Conservation (phyloP, 139 green algal species). For the Haematococcus lacustris region DNA sequence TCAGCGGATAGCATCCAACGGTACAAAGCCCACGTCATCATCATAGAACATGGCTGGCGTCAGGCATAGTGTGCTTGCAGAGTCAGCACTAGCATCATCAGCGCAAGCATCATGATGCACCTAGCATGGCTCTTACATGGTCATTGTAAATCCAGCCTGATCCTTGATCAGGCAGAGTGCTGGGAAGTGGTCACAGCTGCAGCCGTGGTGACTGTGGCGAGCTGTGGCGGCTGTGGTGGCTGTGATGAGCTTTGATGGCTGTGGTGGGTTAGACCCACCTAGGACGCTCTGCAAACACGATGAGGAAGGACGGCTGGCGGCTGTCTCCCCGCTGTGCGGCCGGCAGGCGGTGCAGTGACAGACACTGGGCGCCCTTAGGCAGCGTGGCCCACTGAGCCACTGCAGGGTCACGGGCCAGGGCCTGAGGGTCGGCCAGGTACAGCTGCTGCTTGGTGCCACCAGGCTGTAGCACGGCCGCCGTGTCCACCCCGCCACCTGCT, state of each 20-base stretch:
- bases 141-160: not conserved
- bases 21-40: too few species aligned
- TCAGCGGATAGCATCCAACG: not conserved
- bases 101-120: not conserved
- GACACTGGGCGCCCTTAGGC: not conserved
- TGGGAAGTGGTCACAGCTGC: too few species aligned
- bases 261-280: too few species aligned
- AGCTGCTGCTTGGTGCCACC: not conserved
- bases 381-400: not conserved
- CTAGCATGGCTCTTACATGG: not conserved
- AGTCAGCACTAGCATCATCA: not conserved
- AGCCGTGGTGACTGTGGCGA: too few species aligned
- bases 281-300: not conserved
- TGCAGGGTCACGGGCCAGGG: not conserved
- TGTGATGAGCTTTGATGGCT: too few species aligned
- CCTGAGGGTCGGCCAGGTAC: not conserved
- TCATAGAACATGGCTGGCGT: too few species aligned
- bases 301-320: not conserved
- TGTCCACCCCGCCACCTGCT: not conserved
- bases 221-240: too few species aligned
- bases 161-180: too few species aligned
- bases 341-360: not conserved
- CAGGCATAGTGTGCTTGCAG: not conserved
- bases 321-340: too few species aligned
- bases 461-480: not conserved